A percentile compares a stretch with the other conserved stretches of the same genome.
These are phyloP conservation scores for Tuber melanosporum DNA, from an alignment of 495 filamentous ascomycete genomes.

Conservation along the genomic window DNA sequence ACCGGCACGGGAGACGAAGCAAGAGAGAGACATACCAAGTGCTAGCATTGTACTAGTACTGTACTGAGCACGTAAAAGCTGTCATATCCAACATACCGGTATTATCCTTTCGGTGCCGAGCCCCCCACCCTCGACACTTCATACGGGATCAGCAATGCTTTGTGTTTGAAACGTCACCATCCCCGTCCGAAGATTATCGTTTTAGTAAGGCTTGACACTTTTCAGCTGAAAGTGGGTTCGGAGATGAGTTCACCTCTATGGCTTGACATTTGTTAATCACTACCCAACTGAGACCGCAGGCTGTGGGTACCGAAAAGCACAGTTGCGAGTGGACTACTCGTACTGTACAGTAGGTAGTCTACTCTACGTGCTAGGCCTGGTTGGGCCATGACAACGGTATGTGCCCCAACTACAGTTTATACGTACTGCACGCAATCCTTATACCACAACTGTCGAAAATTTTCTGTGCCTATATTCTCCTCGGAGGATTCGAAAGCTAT, in stretches of 20 bases:
- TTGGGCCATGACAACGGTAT: background rate
- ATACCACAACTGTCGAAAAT: background rate
- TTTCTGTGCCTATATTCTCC: background rate
- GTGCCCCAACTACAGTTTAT: background rate
- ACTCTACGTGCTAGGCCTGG: background rate
- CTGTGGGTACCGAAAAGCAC: background rate
- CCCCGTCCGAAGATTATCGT: background rate
- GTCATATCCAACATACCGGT: background rate
- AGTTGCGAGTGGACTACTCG: background rate
- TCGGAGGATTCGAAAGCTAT: background rate
- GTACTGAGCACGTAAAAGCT: background rate
- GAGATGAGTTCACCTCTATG: background rate
- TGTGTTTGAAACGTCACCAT: background rate
- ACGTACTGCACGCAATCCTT: background rate
- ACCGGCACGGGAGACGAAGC: background rate
- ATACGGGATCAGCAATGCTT: background rate
- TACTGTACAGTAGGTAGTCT: too few relatives aligned
- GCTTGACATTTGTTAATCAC: background rate
- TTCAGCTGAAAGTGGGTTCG: background rate
- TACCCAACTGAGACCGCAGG: background rate
- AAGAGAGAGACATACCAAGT: background rate
- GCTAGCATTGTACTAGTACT: background rate
- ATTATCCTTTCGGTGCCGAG: background rate
- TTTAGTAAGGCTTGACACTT: background rate
- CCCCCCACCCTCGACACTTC: background rate